These are phyloP conservation scores for Mucor sp. DNA, from an alignment of 371 early-diverging fungal species.

Conservation along the genomic window DNA sequence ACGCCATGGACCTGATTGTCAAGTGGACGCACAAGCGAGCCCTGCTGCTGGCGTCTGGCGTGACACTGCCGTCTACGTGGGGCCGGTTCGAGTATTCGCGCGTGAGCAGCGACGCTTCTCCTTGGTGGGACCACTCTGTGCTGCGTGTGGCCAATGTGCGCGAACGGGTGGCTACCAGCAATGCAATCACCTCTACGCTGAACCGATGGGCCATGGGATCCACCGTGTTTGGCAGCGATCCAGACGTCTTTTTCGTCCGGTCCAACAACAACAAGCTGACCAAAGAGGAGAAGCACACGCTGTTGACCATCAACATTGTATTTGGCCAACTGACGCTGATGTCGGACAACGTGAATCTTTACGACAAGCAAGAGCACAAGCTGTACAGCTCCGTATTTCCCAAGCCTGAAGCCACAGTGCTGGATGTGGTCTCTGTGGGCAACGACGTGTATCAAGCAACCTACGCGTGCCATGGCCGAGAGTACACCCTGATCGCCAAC, in stretches of 20 bases:
- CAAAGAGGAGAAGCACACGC: conserved; percentile 47
- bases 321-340: conserved; percentile 58
- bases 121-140: conserved; percentile 42
- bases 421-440: conserved; percentile 31
- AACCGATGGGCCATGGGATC: conserved; percentile 55
- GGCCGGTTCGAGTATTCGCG: conserved; percentile 58
- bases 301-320: conserved; percentile 54
- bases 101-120: conserved; percentile 61
- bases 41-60: conserved; percentile 59
- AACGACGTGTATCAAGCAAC: conserved; percentile 17
- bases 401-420: conserved; percentile 43
- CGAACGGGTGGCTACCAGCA: conserved; percentile 59
- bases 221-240: conserved; percentile 65
- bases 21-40: conserved; percentile 45
- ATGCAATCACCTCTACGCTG: conserved; percentile 55
- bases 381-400: conserved; percentile 45
- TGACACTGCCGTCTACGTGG: conserved; percentile 54
- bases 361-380: conserved; percentile 42
- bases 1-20: conserved; percentile 56
- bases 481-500: conserved; percentile 49
- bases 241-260: conserved; percentile 60
- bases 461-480: conserved; percentile 12
- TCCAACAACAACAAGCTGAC: conserved; percentile 53
- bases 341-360: conserved; percentile 50
- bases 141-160: conserved; percentile 48